phyloP scores from a whole-genome alignment of 1,139 yeast species.

The Taphrina wiesneri region DNA sequence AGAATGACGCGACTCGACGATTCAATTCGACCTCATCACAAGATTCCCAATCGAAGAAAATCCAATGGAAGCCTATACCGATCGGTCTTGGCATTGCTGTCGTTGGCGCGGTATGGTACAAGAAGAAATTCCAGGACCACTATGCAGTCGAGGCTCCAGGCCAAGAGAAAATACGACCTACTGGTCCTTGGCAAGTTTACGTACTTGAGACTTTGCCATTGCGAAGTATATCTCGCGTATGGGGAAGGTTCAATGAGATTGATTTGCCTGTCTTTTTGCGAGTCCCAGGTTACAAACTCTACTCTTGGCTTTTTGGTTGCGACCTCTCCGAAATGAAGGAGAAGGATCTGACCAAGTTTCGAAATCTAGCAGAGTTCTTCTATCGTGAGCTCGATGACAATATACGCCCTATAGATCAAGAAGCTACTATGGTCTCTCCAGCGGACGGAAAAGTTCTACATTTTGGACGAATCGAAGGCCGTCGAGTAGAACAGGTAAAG shows the following conservation, averaged over 20 bases:
- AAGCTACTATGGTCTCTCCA: slow-evolving; percentile 72
- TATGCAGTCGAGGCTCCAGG: slow-evolving; percentile 21
- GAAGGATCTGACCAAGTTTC: slow-evolving; percentile 69
- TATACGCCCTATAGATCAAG: slow-evolving; percentile 68
- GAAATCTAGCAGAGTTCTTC: slow-evolving; percentile 86
- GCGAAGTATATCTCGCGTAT: slow-evolving; percentile 82
- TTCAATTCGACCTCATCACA: neutral
- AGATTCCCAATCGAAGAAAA: neutral
- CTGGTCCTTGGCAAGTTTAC: slow-evolving; percentile 53
- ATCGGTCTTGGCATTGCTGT: slow-evolving; percentile 36
- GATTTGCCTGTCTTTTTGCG: slow-evolving; percentile 87
- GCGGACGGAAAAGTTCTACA: slow-evolving; percentile 90
- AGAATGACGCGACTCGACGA: neutral
- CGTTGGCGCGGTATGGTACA: slow-evolving; percentile 31
- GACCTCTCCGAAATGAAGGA: slow-evolving; percentile 86
- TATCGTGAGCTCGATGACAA: slow-evolving; percentile 80
- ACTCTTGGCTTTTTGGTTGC: slow-evolving; percentile 80
- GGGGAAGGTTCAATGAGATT: slow-evolving; percentile 89
- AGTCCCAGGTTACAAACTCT: slow-evolving; percentile 75
- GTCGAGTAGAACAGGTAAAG: slow-evolving; percentile 90
- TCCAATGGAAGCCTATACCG: slow-evolving; percentile 36
- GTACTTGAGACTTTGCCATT: slow-evolving; percentile 88
- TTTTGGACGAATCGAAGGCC: slow-evolving; percentile 70
- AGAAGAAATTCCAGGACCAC: slow-evolving; percentile 28
- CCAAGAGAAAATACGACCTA: slow-evolving; percentile 38